Evolutionary conservation across 2,329 filamentous ascomycete genomes (phyloP).

Genomic region (Stylonectria norvegica): DNA sequence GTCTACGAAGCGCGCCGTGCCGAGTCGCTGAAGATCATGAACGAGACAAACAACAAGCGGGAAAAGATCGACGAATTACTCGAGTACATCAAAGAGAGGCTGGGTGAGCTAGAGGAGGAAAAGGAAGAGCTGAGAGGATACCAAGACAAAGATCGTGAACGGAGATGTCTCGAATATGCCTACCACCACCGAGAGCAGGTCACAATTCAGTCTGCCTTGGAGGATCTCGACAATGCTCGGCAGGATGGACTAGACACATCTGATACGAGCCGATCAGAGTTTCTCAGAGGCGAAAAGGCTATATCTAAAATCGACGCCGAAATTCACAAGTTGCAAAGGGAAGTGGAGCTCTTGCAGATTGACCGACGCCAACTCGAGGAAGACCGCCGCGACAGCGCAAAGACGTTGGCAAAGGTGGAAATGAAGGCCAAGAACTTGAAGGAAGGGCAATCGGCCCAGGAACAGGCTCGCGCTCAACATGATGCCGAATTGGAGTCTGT

Average conservation of each 20-base stretch:
- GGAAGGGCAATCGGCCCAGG: constrained; percentile 76
- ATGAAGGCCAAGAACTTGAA: constrained; percentile 76
- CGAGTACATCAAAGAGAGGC: constrained; percentile 84
- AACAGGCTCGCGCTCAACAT: constrained; percentile 68
- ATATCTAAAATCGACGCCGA: constrained; percentile 74
- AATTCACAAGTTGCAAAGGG: constrained; percentile 74
- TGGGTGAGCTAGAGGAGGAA: constrained; percentile 89
- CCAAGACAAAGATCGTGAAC: constrained; percentile 91
- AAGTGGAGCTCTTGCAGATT: constrained; percentile 78
- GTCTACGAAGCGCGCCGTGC: constrained; percentile 90
- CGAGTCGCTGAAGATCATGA: constrained; percentile 95
- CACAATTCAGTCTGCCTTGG: constrained; percentile 71
- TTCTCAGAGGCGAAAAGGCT: constrained; percentile 74
- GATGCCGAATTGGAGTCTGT: constrained; percentile 70
- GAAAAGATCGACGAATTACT: constrained; percentile 91
- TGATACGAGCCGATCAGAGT: constrained; percentile 73
- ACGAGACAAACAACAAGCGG: constrained; percentile 91
- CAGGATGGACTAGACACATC: constrained; percentile 81
- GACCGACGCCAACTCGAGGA: constrained; percentile 87
- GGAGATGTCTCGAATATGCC: constrained; percentile 88
- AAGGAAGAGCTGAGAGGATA: constrained; percentile 93
- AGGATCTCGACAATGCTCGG: constrained; percentile 76
- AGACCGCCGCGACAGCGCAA: constrained; percentile 79
- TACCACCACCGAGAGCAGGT: constrained; percentile 88
- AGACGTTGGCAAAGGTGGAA: constrained; percentile 79